Evolutionary conservation across 2,329 filamentous ascomycete genomes (phyloP), one percentile per base, ranked within the genome.

Genomic region (Verticillium alfalfae): DNA sequence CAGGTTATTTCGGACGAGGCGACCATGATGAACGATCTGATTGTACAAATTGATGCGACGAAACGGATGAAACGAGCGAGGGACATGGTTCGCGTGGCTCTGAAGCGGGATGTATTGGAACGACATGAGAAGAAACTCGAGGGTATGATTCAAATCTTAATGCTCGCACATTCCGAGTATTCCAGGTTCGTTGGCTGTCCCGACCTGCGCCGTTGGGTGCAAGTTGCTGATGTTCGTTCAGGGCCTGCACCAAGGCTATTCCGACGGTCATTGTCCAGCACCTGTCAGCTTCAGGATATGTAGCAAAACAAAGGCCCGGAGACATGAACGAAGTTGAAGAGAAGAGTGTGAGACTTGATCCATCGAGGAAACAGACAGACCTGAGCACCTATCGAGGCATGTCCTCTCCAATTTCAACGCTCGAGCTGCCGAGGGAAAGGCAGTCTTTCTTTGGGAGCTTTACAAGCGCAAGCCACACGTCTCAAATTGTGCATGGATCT

Each of bases 81-180:
- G 3, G 49, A 58, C 9, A 63, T 58, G 39, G 56, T 63, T 7
- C 60, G 41, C n/a, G 63, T 61, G 1, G 49, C 61, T 0, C 54
- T 63, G 18, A 64, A 59, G 61, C 62, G 45, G 16, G 63, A 64
- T 3, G 4, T 22, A 3, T 49, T 62, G 1, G 57, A 13, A 3
- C 12, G 16, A 1, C 58, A 58, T 4, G 55, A 62, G 13, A 39
- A 64, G 8, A 62, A 54, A 26, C 36, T 63, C 6, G 37, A 56
- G n/a, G 45, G n/a, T 8, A 52, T 52, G 45, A 22, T 52, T 4
- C 45, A 52, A 18, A 13, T 18, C 13, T 18, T 52, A 9, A 26
- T 52, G 45, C 45, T 31, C 22, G 45, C 18, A 10, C 45, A 52
- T 52, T n/a, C 45, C 18, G 45, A 52, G 18, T 52, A 52, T 18